Evolutionary conservation across 345 rosid species (phyloP), one percentile per base, ranked within the genome.

Genomic region (Xanthoceras sorbifolium): DNA sequence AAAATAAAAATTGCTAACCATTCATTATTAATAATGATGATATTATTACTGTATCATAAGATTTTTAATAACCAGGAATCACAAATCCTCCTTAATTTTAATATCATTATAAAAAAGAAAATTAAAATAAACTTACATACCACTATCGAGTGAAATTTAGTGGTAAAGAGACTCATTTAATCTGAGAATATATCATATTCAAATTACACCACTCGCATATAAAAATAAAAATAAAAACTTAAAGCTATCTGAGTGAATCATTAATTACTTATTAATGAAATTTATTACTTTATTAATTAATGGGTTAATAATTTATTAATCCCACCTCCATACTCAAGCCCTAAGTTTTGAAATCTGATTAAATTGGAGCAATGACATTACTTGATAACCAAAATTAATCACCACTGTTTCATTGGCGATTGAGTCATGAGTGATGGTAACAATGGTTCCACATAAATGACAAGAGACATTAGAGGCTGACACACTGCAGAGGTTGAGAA

Each of bases 381-480:
- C 29, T 57, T 50, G 61, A 29, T 22, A 69, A 42, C n/a, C 17
- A 57, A 9, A 69, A 17, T n/a, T 20, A 28, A 26, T 3, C 55
- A 60, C 65, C 46, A 40, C 36, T 72, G 65, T 72, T 72, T 72
- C 18, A 40, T 59, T 61, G 65, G 9, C 34, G 11, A 34, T n/a
- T 22, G 15, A 70, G 46, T n/a, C n/a, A n/a, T n/a, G 18, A n/a
- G 46, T 54, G 32, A 59, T 60, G 26, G 18, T 36, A 42, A 12
- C 28, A 5, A 25, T 40, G 38, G 10, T 9, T 38, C 23, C 67
- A n/a, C 76, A 25, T 59, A 17, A 60, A 60, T 12, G 38, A 72
- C 55, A 60, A 60, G 32, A 22, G 23, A 10, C 48, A 34, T 34
- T 71, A 71, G 65, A 25, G 75, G 75, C 54, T 23, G 65, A 34